phyloP scores from a whole-genome alignment of 2,329 filamentous ascomycete species.

The Apiospora hydei region DNA sequence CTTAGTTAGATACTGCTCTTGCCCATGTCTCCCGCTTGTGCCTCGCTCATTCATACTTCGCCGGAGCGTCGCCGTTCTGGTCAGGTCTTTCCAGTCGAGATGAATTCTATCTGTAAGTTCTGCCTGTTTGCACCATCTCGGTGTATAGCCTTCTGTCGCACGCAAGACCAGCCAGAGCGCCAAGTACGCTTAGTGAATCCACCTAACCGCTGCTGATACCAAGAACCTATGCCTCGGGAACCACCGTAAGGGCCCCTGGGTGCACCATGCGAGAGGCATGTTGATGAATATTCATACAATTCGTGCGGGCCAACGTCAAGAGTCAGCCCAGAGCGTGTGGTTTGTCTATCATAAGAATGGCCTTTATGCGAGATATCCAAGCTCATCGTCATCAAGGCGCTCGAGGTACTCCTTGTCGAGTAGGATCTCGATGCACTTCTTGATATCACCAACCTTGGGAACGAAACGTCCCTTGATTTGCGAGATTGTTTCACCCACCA shows the following conservation, averaged over 20 bases:
- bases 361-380: conserved; percentile 87
- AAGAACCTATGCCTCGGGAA: not conserved
- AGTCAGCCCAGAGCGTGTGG: conserved; percentile 7
- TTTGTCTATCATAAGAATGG: not conserved
- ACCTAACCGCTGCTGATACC: not conserved
- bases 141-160: not conserved
- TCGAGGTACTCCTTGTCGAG: conserved; percentile 99
- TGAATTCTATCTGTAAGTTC: not conserved
- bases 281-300: not conserved
- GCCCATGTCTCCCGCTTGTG: not conserved
- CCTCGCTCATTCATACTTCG: not conserved
- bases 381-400: conserved; percentile 90
- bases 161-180: not conserved
- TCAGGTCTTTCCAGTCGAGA: not conserved
- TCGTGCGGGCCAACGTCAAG: not conserved
- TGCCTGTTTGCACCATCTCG: not conserved
- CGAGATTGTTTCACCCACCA: conserved; percentile 93
- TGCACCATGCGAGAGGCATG: not conserved
- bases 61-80: not conserved
- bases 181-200: not conserved
- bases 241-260: not conserved
- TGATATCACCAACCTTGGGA: conserved; percentile 94
- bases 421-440: conserved; percentile 98
- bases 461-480: conserved; percentile 94
- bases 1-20: not conserved